Evolutionary conservation across 257 asterid genomes (phyloP), one percentile per base, ranked within the genome.

Genomic region (Solanum pennellii): DNA sequence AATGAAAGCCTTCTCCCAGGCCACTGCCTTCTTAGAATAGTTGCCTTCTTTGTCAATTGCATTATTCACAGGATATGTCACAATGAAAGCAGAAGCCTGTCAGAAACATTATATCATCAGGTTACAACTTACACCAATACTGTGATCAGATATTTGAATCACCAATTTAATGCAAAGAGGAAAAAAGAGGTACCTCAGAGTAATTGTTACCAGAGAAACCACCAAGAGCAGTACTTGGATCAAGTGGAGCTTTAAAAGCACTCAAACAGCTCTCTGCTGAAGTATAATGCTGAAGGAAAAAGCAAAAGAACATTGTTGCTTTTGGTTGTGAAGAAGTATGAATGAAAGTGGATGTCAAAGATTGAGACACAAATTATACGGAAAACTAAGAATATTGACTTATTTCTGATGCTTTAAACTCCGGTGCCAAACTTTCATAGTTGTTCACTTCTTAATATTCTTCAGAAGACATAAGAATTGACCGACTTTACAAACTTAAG

Each of bases 1-100:
- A 93, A 97, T 91, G 92, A 97, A 97, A 86, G 97, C 99, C 93
- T 94, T 95, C 87, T 97, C 99, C 99, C 99, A 97, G 85, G 98
- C 98, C 88, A 90, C 90, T 45, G 98, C 96, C 91, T 93, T 95
- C 93, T 93, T 94, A 31, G 98, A 92, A 84, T 92, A 92, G 83
- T 96, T 94, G 83, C 98, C 93, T 90, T 94, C 97, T 90, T 91
- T 91, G 85, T 96, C 95, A 87, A 93, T 89, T n/a, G 91, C 98
- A 62, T 97, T 97, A 92, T 97, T 97, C 90, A 97, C 98, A 49
- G 99, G 99, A 89, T 97, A 97, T 9, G 99, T 97, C 88, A 97
- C 94, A 88, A 94, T 86, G 89, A 97, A 97, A 45, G 99, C 99
- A 89, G 99, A 93, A 87, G 99, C 98, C 99, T 97, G 95, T 88